Evolutionary conservation across 129 eudicot genomes (phyloP).

Genomic region (Pulicaria dysenterica): DNA sequence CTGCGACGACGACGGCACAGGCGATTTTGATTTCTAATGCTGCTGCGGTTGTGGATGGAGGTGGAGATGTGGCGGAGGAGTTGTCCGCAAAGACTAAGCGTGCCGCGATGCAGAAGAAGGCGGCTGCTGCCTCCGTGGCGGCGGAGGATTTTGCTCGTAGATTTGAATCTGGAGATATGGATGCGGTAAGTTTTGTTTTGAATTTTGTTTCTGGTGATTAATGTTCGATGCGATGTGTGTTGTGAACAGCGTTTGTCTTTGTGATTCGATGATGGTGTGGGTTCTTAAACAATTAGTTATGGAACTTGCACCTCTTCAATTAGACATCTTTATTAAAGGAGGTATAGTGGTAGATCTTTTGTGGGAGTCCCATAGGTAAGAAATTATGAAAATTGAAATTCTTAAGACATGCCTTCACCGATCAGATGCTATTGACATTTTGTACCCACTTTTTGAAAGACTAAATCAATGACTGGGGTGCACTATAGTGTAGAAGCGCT

Average conservation of each 20-base stretch:
- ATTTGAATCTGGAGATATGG: constrained; percentile 74
- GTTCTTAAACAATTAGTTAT: constrained; percentile 2
- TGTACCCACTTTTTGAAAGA: no score
- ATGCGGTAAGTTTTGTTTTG: constrained; percentile 38
- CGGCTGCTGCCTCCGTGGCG: constrained; percentile 66
- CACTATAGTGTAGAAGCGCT: no score
- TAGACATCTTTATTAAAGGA: neutral
- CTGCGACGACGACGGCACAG: constrained; percentile 37
- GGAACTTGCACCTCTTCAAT: neutral
- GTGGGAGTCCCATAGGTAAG: neutral
- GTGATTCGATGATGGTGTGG: neutral
- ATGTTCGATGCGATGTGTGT: neutral
- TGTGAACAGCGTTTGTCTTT: neutral
- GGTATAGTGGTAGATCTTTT: constrained; percentile 10
- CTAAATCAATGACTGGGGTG: no score
- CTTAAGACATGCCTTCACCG: neutral
- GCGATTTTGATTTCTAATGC: constrained; percentile 12
- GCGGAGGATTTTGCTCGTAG: constrained; percentile 78
- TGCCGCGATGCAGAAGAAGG: constrained; percentile 74
- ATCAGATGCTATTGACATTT: neutral
- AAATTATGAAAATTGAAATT: neutral
- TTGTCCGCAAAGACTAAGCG: constrained; percentile 72
- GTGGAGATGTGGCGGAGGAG: constrained; percentile 44
- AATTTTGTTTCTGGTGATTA: neutral
- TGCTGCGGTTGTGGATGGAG: constrained; percentile 29